Percentiles rank a stretch among this genome's conserved stretches.
phyloP scores from a whole-genome alignment of 2,329 filamentous ascomycete genomes.

The Cladosporium sp. region DNA sequence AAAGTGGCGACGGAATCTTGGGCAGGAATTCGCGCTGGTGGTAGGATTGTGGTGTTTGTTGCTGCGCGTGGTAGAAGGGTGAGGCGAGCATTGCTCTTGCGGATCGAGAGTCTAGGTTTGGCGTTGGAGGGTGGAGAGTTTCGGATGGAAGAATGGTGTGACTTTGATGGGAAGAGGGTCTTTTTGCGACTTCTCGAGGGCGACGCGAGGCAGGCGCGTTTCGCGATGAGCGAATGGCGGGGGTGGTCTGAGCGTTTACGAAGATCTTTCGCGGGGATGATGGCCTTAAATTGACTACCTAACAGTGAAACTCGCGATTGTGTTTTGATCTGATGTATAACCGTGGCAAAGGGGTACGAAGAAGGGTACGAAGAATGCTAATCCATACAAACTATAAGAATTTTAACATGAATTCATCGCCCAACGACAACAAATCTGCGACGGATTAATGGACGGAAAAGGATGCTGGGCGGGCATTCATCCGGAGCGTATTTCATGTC shows the following conservation, averaged over 20 bases:
- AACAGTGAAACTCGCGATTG: background rate
- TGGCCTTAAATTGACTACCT: background rate
- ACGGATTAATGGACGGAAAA: too few species aligned
- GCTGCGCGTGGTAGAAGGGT: background rate
- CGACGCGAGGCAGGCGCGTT: background rate
- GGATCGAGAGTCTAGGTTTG: background rate
- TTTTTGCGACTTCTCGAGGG: background rate
- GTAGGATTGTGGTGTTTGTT: background rate
- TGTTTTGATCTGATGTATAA: background rate
- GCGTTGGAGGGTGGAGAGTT: background rate
- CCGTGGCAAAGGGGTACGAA: too few species aligned
- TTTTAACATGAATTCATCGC: too few species aligned
- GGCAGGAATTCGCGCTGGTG: slow-evolving; percentile 30
- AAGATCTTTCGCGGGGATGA: background rate
- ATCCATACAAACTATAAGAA: background rate
- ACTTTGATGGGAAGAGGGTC: background rate
- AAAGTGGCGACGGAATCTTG: slow-evolving; percentile 45
- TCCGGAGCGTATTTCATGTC: too few species aligned
- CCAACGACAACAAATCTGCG: too few species aligned
- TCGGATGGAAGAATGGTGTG: background rate
- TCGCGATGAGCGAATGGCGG: background rate
- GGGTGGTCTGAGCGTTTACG: background rate
- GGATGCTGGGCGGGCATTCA: too few species aligned
- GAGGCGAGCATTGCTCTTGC: slow-evolving; percentile 14
- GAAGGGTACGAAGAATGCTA: background rate